Conservation (phyloP, 805 yeast genomes). For the Saccharomyces kudriavzevii region DNA sequence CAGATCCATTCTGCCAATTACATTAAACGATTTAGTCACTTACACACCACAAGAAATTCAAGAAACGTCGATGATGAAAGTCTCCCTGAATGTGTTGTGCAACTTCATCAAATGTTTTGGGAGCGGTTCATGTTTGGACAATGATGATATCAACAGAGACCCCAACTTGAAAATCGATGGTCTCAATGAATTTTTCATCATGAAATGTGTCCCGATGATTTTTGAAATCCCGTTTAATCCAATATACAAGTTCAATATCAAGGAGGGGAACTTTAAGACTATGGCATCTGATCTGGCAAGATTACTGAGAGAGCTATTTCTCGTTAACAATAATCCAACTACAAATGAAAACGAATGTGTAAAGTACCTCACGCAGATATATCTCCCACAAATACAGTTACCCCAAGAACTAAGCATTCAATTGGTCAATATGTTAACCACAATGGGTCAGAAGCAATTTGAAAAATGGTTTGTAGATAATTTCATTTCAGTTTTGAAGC, state of each 20-base stretch:
- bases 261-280: conserved; percentile 73
- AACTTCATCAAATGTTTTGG: conserved; percentile 60
- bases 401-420: conserved; percentile 53
- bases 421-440: conserved; percentile 51
- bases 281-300: conserved; percentile 68
- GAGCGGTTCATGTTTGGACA: conserved; percentile 56
- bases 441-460: conserved; percentile 53
- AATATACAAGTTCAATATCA: conserved; percentile 47
- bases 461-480: conserved; percentile 53
- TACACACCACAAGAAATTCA: conserved; percentile 50
- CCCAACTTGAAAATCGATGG: conserved; percentile 49
- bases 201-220: conserved; percentile 55
- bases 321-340: conserved; percentile 22
- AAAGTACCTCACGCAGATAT: conserved; percentile 44
- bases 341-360: conserved; percentile 25
- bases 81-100: conserved; percentile 60
- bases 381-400: conserved; percentile 46
- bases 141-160: conserved; percentile 45
- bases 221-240: conserved; percentile 78
- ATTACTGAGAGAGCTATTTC: conserved; percentile 55
- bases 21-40: conserved; percentile 56
- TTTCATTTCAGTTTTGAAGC: not conserved
- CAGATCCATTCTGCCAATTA: conserved; percentile 47
- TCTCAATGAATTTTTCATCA: conserved; percentile 60
- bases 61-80: conserved; percentile 59